Base-by-base conservation (phyloP, 805 yeast species). In the Candida namnaoensis region DNA sequence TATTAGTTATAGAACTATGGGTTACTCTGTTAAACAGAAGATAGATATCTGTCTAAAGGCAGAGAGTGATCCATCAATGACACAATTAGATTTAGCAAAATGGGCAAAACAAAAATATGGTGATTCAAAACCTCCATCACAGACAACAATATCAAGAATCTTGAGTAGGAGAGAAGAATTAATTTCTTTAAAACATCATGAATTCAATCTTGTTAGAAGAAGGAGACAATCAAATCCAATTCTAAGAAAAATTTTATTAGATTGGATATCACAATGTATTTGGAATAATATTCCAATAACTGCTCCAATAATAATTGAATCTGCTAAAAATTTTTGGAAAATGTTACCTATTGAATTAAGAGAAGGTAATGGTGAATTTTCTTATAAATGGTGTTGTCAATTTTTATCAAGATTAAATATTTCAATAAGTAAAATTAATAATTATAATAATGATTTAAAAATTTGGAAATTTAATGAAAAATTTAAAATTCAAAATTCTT, bases 241-340 rank as follows among this genome's bases (percentile, higher is more conserved):
- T 24, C 64, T 80, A 12, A 59, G 84, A 33, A 69, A 71, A 37
- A 77, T 80, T n/a, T 56, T 80, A 36, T 71, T 77, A n/a, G 85
- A 80, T 53, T 80, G 85, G 85, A 74, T 79, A 35, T 70, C 80
- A 0, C 85, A 79, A 53, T 75, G 80, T 24, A 71, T 72, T 3
- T 80, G 86, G 85, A 80, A 76, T 51, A 74, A 71, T 38, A 75
- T 78, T 32, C 84, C 85, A 3, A 71, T 79, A 3, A 74, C 83
- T 1, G 71, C 80, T 0, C 82, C 83, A 1, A 76, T 78, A 14
- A 66, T 80, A 34, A 80, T 77, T 48, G 74, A 73, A 54, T 75
- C 85, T 3, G 83, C 86, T 4, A 67, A 71, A 36, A 71, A 78
- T 7, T 73, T 80, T 28, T 80, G 86, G 86, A 76, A 72, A 39